These are phyloP conservation scores for Colletotrichum camelliae DNA, from an alignment of 2,329 filamentous ascomycete species.

Conservation along the genomic window DNA sequence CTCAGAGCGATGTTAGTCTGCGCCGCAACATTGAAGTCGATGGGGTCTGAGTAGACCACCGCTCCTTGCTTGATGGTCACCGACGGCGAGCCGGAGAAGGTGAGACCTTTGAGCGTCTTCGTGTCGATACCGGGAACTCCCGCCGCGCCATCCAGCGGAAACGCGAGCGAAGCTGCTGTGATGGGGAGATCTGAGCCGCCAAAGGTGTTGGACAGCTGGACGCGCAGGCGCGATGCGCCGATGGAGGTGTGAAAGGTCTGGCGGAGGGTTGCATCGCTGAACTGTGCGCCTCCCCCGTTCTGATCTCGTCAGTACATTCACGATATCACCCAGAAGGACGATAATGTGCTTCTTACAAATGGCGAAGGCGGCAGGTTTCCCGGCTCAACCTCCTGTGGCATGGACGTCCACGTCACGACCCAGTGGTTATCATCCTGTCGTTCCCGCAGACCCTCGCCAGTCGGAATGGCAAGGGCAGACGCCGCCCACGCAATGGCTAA, in stretches of 20 bases:
- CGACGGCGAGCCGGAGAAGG: conserved; percentile 59
- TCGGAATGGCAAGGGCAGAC: background rate
- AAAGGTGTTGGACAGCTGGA: conserved; percentile 71
- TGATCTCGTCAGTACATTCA: conserved; percentile 11
- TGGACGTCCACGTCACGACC: conserved; percentile 69
- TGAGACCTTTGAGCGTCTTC: conserved; percentile 56
- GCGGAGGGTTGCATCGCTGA: conserved; percentile 67
- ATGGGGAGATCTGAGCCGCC: conserved; percentile 65
- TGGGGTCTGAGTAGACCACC: conserved; percentile 65
- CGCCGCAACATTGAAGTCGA: conserved; percentile 57
- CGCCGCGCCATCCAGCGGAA: conserved; percentile 57
- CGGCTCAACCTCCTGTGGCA: conserved; percentile 69
- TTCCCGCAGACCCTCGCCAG: background rate
- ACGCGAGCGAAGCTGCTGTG: conserved; percentile 61
- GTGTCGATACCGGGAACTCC: conserved; percentile 59
- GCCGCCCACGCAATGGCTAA: background rate
- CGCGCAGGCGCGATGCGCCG: conserved; percentile 59
- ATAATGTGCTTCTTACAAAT: too few relatives aligned
- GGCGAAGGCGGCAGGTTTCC: conserved; percentile 65
- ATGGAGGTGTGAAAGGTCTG: conserved; percentile 69
- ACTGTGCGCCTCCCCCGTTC: conserved; percentile 45
- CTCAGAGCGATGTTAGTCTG: conserved; percentile 62
- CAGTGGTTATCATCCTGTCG: conserved; percentile 52
- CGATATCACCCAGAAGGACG: too few relatives aligned
- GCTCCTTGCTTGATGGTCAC: conserved; percentile 61